Evolutionary conservation across 2,329 filamentous ascomycete genomes (phyloP), one percentile per base, ranked within the genome.

Genomic region (Rosellinia necatrix): DNA sequence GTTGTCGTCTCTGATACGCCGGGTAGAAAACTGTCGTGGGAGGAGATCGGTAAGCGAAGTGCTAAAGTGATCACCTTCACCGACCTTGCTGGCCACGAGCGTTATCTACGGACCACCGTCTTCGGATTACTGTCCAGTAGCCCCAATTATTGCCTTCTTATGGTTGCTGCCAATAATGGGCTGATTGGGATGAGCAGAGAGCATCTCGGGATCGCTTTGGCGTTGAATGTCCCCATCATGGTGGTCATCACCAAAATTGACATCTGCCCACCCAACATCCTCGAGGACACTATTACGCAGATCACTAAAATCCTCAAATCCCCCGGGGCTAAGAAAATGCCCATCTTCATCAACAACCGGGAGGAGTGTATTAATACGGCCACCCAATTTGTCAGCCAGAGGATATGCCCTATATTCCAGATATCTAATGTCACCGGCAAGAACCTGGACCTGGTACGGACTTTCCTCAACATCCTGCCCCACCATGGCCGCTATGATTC

Each of bases 131-230:
- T 99, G 21, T 96, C 91, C 52, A 96, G 91, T 74, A 96, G 92
- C 76, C 94, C 94, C 0, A 96, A 97, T 70, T 99, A 97, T 77
- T 97, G 94, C 71, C 76, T 99, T 24, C 84, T 99, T 43, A 99
- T 99, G 94, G 94, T 99, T 0, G 94, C 94, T 10, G 94, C 94
- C 15, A 99, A 99, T 68, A 97, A 99, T 70, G 94, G 94, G 3
- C 79, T 99, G 41, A 90, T 97, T 42, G 94, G 94, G 17, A 99
- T 97, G 94, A 96, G 91, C 74, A 96, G 96, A 80, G 94, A 99
- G 77, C 94, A 99, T 73, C 78, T 99, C 3, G 94, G 94, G 13
- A 96, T 99, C 62, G 93, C 94, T 0, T 78, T 97, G 27, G 92
- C 94, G 0, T 79, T 99, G 48, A 97, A 97, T 68, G 93, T 99